Evolutionary conservation across 441 rosid genomes (phyloP).

Genomic region (Populus hybrid): DNA sequence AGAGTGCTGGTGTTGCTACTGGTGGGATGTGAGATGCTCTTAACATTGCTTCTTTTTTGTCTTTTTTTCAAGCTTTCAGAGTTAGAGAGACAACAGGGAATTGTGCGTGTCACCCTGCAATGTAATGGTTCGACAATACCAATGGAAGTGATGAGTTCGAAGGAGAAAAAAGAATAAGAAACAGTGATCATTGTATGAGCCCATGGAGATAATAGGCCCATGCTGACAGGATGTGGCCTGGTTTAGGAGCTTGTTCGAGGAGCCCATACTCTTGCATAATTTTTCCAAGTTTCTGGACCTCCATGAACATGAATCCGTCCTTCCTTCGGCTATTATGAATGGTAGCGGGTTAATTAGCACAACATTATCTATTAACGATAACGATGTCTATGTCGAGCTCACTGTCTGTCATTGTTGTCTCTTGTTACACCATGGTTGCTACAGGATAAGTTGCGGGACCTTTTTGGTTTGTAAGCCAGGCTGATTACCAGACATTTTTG

Average conservation of each 20-base stretch:
- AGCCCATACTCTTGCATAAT: background rate
- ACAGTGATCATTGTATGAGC: background rate
- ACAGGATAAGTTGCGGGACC: background rate
- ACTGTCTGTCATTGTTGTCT: too few relatives aligned
- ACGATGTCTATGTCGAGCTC: too few relatives aligned
- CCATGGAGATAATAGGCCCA: background rate
- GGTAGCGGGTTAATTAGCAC: background rate
- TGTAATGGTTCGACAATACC: background rate
- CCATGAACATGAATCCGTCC: background rate
- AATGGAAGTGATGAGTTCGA: background rate
- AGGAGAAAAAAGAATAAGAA: background rate
- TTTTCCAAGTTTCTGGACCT: too few relatives aligned
- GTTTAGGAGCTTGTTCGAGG: background rate
- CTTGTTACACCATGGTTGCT: background rate
- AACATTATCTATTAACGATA: too few relatives aligned
- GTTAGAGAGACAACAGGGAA: background rate
- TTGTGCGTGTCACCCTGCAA: background rate
- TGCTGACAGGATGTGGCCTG: background rate
- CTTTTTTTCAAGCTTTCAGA: background rate
- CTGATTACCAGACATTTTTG: background rate
- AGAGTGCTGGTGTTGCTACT: constrained; percentile 28
- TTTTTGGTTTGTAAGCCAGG: background rate
- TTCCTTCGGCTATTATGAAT: background rate
- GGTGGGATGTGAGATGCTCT: constrained; percentile 43
- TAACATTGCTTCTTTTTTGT: constrained; percentile 28